phyloP scores from a whole-genome alignment of 768 basidiomycete species.

The Aureoboletus auriporus region DNA sequence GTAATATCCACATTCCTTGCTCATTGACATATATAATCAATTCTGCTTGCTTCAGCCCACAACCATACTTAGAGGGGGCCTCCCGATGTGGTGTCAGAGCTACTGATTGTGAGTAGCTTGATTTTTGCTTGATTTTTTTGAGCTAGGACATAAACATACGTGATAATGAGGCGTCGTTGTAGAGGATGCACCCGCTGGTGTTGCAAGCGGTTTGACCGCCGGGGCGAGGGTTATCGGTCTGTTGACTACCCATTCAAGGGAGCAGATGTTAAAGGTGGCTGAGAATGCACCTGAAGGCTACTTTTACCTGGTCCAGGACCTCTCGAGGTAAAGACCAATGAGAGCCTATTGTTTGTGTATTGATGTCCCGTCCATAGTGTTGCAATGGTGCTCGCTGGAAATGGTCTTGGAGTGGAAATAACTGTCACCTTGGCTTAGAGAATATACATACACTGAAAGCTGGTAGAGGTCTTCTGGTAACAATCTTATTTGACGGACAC shows the following conservation, averaged over 20 bases:
- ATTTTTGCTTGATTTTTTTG: too few relatives aligned
- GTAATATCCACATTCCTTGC: slow-evolving; percentile 30
- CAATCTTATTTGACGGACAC: not conserved
- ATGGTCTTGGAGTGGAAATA: slow-evolving; percentile 38
- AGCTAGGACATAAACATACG: slow-evolving; percentile 1
- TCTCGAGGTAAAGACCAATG: slow-evolving; percentile 52
- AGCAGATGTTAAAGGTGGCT: slow-evolving; percentile 58
- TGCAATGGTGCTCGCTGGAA: slow-evolving; percentile 26
- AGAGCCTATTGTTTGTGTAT: not conserved
- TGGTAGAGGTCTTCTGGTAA: not conserved
- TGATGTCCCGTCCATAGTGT: slow-evolving; percentile 15
- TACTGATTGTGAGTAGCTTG: slow-evolving; percentile 17
- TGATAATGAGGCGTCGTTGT: slow-evolving; percentile 66
- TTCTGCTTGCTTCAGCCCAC: slow-evolving; percentile 47
- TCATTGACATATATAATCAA: slow-evolving; percentile 1
- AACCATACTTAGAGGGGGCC: slow-evolving; percentile 89
- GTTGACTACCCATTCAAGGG: slow-evolving; percentile 72
- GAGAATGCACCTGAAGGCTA: slow-evolving; percentile 37
- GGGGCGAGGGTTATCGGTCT: slow-evolving; percentile 84
- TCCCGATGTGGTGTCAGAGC: slow-evolving; percentile 61
- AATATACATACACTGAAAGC: not conserved
- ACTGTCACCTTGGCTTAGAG: slow-evolving; percentile 7
- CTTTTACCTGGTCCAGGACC: slow-evolving; percentile 62
- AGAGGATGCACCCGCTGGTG: slow-evolving; percentile 87
- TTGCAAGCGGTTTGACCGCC: slow-evolving; percentile 73